phyloP scores from a whole-genome alignment of 2,329 filamentous ascomycete genomes.

The Fusarium abutilonis region DNA sequence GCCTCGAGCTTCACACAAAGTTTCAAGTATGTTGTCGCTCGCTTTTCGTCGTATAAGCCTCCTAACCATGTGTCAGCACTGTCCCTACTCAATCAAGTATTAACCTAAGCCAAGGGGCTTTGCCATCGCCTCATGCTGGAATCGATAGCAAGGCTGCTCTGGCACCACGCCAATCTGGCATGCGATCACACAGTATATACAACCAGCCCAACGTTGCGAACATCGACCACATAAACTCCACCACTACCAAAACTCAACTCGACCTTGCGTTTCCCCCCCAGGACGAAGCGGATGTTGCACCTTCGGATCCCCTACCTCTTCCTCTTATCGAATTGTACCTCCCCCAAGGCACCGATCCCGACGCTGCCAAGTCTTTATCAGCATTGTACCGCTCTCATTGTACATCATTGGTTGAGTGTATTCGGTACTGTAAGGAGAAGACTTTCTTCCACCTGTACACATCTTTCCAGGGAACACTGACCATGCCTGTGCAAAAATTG shows the following conservation, averaged over 20 bases:
- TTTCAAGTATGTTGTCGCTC: conserved; percentile 58
- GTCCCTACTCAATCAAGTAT: conserved; percentile 48
- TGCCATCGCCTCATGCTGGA: conserved; percentile 47
- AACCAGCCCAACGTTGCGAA: conserved; percentile 65
- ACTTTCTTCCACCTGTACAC: conserved; percentile 95
- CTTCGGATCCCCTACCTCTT: conserved; percentile 78
- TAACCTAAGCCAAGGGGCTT: conserved; percentile 41
- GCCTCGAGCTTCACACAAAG: conserved; percentile 57
- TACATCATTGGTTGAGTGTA: conserved; percentile 93
- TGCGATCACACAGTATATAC: conserved; percentile 61
- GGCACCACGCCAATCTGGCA: conserved; percentile 23
- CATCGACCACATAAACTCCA: conserved; percentile 68
- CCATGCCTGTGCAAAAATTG: conserved; percentile 94
- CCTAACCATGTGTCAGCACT: conserved; percentile 47
- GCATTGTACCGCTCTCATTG: conserved; percentile 94
- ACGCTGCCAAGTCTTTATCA: conserved; percentile 84
- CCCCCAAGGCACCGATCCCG: conserved; percentile 81
- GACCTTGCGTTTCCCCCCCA: conserved; percentile 70
- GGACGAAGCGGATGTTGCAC: conserved; percentile 60
- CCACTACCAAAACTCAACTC: conserved; percentile 66
- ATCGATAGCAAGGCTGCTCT: conserved; percentile 33
- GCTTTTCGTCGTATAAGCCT: background rate
- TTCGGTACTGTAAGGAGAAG: conserved; percentile 96
- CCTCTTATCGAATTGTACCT: conserved; percentile 87
- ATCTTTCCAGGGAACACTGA: conserved; percentile 94